Base-by-base conservation (phyloP, 805 yeast species). In the Myxozyma melibiosi region DNA sequence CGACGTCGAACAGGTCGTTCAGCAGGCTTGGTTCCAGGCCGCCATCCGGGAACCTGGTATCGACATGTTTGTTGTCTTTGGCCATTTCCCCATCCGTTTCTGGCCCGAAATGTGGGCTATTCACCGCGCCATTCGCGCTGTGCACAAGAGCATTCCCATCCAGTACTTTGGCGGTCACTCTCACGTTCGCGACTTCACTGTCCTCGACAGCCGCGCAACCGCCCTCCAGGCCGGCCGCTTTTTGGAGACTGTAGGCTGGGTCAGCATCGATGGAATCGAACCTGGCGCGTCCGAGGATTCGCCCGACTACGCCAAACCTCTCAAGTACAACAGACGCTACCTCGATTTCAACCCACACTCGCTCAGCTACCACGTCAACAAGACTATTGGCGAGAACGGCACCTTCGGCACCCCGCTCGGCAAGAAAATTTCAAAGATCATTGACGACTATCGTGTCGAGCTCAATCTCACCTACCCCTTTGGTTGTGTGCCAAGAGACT, bases 141-240 rank as follows among this genome's bases (percentile, higher is more conserved):
- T 71, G 27, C 86, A 81, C 65, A 92, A 95, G 4, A 69, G 77
- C 30, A 77, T 79, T 0, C 75, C 83, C 0, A 86, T 92, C 51
- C 96, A 90, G 69, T 88, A 86, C 65, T 85, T 92, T 71, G 98
- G 97, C 1, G 98, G 97, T 1, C 98, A 92, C 72, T 84, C 95
- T 28, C 98, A 92, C 69, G 83, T 92, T 14, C 77, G 98, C 60
- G 98, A 92, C 71, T 92, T 86, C 70, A 79, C 82, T 6, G 74
- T 81, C 2, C 76, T 84, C 49, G 98, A 92, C 67, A 73, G 76
- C 1, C 74, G 73, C 47, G 80, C 91, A 24, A 83, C 88, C 0
- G 97, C 85, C 0, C 71, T 92, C n/a, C 96, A 92, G 73, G 88
- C 96, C 68, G 98, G 98, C 0, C 76, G 97, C 48, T 92, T 88